phyloP scores from a whole-genome alignment of 164 flowering plant species.

The Santalum album region DNA sequence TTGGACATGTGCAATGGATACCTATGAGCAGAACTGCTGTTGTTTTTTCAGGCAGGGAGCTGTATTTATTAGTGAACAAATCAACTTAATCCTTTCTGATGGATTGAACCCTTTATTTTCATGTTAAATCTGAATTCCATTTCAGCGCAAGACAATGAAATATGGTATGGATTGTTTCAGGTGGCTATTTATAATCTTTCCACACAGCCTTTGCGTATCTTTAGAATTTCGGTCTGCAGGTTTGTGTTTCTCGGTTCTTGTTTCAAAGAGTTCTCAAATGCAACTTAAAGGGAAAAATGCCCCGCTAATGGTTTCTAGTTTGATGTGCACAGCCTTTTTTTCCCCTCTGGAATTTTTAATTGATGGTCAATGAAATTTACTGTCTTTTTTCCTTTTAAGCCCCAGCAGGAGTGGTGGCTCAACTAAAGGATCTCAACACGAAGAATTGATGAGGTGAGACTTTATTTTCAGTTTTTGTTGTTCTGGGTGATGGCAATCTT shows the following conservation, averaged over 20 bases:
- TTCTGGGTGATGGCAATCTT: not conserved
- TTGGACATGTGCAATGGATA: too few species aligned
- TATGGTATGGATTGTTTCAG: conserved; percentile 25
- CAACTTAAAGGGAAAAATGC: not conserved
- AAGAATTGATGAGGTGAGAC: conserved; percentile 68
- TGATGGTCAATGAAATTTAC: not conserved
- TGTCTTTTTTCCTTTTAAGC: conserved; percentile 3
- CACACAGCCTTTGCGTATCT: conserved; percentile 62
- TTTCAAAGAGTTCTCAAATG: not conserved
- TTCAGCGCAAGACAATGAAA: not conserved
- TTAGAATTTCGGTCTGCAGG: conserved; percentile 55
- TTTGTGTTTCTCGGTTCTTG: conserved; percentile 18
- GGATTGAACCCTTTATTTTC: not conserved
- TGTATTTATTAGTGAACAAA: too few species aligned
- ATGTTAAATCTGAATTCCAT: not conserved
- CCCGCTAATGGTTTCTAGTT: too few species aligned
- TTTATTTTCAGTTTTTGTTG: not conserved
- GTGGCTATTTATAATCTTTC: conserved; percentile 83
- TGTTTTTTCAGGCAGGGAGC: too few species aligned
- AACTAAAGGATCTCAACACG: conserved; percentile 26
- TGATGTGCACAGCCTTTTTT: too few species aligned
- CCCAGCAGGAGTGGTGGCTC: conserved; percentile 36
- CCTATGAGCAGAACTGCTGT: too few species aligned
- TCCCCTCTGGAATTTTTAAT: not conserved
- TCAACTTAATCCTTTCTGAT: too few species aligned